Evolutionary conservation across 73 alveolate species (phyloP), one percentile per base, ranked within the genome.

Genomic region (Urostyla sp.): DNA sequence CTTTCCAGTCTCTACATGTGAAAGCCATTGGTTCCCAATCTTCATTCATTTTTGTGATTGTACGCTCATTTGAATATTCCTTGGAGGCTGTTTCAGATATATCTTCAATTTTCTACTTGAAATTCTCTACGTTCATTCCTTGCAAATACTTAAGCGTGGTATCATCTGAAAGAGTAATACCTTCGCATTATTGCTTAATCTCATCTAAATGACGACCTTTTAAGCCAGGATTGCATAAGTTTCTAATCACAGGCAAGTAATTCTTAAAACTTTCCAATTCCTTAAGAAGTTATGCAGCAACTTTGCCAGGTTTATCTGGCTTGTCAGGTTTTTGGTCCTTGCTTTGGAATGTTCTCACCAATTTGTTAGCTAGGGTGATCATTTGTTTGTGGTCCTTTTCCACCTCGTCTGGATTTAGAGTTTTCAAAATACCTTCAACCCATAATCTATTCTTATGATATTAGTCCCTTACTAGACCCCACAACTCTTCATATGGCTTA

Each of bases 201-300:
- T 94, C 97, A 31, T 95, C 97, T 98, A 98, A 92, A 87, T 97
- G 99, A 50, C 99, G 84, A 20, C 92, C 97, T 67, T 97, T 94
- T 48, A 97, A 78, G 10, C 99, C 99, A 82, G 89, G 90, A 53
- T 91, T 94, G 60, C 96, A 91, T 55, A 94, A 75, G 1, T 92
- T 80, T 52, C 89, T 79, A 34, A 94, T 75, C 28, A 94, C 59
- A 16, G 96, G 97, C 35, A 91, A 63, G 48, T 80, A 75, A 43
- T 58, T 76, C 51, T 87, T 60, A 84, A 90, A 90, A 15, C 54
- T 67, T 10, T 23, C 15, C 40, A 84, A 69, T 27, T 91, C 91
- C 26, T 61, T 69, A 36, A 48, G 55, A 40, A 88, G 45, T 0
- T 72, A 50, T 20, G 72, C 44, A 15, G 88, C 88, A 26, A 84